These are phyloP conservation scores for Zygoascus biomembranicola DNA, from an alignment of 805 yeast genomes.

Conservation along the genomic window DNA sequence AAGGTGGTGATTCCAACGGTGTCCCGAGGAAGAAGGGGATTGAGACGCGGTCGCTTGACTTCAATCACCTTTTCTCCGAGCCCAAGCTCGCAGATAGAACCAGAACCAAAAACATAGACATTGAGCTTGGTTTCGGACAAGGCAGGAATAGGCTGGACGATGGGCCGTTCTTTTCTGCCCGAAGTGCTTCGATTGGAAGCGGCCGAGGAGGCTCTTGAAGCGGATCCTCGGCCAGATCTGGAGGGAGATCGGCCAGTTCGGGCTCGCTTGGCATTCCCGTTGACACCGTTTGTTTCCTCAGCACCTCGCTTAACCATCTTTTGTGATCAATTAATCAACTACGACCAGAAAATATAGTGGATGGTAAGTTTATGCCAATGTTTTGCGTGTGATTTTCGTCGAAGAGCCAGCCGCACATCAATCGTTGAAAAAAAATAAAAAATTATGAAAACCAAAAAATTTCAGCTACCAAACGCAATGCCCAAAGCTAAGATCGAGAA, in stretches of 20 bases:
- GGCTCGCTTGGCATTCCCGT: constrained; percentile 1
- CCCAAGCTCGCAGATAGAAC: constrained; percentile 96
- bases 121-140: constrained; percentile 47
- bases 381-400: not conserved
- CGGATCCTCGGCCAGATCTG: not conserved
- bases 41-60: constrained; percentile 91
- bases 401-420: not conserved
- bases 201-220: not conserved
- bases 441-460: not conserved
- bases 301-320: not conserved
- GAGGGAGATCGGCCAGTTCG: not conserved
- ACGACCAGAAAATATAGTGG: no score
- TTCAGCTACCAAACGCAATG: constrained; percentile 5
- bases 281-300: not conserved
- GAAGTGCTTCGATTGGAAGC: not conserved
- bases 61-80: constrained; percentile 93
- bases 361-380: not conserved
- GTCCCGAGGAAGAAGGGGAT: constrained; percentile 60
- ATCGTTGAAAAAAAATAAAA: not conserved
- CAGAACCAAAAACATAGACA: constrained; percentile 91
- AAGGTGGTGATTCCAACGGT: constrained; percentile 70
- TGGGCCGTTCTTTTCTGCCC: not conserved
- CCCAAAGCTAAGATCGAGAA: constrained; percentile 19
- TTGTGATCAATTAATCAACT: not conserved
- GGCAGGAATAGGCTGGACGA: constrained; percentile 13